These are phyloP conservation scores for Aspergillus sp. DNA, from an alignment of 2,329 filamentous ascomycete genomes.

Conservation along the genomic window DNA sequence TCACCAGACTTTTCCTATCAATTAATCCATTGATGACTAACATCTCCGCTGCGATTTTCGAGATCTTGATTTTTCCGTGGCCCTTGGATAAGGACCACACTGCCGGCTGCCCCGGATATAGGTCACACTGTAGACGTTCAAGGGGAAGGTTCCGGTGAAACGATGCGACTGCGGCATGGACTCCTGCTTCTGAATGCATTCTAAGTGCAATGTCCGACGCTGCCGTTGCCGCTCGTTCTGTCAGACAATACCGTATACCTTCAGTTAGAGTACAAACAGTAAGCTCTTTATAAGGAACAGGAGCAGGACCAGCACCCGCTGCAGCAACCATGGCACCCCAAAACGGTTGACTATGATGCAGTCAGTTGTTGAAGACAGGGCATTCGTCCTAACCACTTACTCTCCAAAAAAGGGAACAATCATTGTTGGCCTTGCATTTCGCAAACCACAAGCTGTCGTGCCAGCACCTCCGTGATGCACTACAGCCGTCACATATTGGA, in stretches of 20 bases:
- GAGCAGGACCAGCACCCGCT: conserved; percentile 44
- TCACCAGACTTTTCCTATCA: conserved; percentile 13
- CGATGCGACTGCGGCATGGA: conserved; percentile 34
- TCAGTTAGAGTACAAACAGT: conserved; percentile 38
- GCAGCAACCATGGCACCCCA: conserved; percentile 49
- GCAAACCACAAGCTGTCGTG: conserved; percentile 51
- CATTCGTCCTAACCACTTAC: conserved; percentile 10
- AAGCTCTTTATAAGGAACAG: conserved; percentile 43
- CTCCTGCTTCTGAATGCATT: conserved; percentile 40
- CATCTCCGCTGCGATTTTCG: conserved; percentile 18
- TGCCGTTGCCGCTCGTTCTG: conserved; percentile 26
- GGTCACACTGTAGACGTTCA: conserved; percentile 18
- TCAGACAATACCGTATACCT: conserved; percentile 42
- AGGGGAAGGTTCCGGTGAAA: conserved; percentile 37
- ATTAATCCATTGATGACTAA: conserved; percentile 17
- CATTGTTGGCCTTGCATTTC: conserved; percentile 46
- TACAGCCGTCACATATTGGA: conserved; percentile 49
- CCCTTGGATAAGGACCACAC: conserved; percentile 18
- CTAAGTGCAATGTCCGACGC: conserved; percentile 33
- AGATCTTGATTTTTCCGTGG: conserved; percentile 8
- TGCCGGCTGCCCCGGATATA: conserved; percentile 21
- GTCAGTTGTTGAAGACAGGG: neutral
- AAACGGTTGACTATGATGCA: conserved; percentile 39
- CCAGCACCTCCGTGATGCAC: conserved; percentile 56
- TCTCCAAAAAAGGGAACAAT: conserved; percentile 55